Percentiles rank a stretch among this genome's conserved stretches.
These are phyloP conservation scores for Mucor mucedo DNA, from an alignment of 371 early-diverging fungal species.

Conservation along the genomic window DNA sequence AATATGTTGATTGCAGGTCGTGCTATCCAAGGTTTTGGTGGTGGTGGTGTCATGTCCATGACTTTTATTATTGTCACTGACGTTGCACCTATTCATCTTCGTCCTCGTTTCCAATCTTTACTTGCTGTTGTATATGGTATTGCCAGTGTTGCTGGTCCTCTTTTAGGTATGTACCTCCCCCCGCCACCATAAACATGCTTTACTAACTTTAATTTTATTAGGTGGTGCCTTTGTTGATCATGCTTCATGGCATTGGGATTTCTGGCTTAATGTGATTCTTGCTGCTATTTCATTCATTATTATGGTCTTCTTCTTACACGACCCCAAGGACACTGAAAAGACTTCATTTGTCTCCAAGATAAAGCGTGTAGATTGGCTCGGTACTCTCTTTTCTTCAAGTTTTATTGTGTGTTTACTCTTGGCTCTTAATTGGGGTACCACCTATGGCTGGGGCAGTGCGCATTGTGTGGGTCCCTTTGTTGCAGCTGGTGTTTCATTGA, in stretches of 20 bases:
- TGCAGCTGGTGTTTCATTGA: conserved; percentile 45
- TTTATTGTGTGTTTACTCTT: conserved; percentile 55
- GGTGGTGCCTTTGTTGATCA: conserved; percentile 76
- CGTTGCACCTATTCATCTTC: conserved; percentile 63
- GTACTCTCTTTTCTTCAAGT: conserved; percentile 43
- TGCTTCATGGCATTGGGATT: conserved; percentile 76
- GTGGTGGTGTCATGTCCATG: conserved; percentile 70
- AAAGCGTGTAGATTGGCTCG: conserved; percentile 68
- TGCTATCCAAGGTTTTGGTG: conserved; percentile 75
- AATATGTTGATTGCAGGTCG: conserved; percentile 69
- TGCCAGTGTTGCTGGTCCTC: conserved; percentile 76
- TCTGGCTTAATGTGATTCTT: conserved; percentile 80
- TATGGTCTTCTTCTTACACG: conserved; percentile 55
- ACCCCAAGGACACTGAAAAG: conserved; percentile 44
- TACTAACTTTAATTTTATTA: conserved; percentile 23
- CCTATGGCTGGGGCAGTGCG: conserved; percentile 55
- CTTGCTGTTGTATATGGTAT: conserved; percentile 70
- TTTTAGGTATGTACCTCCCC: conserved; percentile 31
- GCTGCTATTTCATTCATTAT: conserved; percentile 58
- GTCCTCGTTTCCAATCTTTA: conserved; percentile 68
- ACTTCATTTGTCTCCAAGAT: conserved; percentile 56
- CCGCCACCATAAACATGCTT: too few species aligned
- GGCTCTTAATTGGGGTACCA: conserved; percentile 58
- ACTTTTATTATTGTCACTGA: conserved; percentile 83
- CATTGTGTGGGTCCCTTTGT: conserved; percentile 59